phyloP scores from a whole-genome alignment of 371 early-diverging fungal genomes.

The Chytridium lagenaria region DNA sequence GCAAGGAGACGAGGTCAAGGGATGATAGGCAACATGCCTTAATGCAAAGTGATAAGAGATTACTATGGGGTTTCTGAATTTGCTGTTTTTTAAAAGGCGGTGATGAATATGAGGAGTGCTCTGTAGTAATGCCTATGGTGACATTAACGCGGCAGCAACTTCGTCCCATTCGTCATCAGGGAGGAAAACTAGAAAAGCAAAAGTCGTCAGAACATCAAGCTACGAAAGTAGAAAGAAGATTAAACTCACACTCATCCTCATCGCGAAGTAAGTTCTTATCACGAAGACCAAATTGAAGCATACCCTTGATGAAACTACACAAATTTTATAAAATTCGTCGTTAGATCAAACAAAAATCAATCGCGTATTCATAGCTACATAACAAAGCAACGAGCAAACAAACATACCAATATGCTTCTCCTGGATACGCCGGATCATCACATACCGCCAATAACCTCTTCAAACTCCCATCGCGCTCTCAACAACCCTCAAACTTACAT shows the following conservation, averaged over 20 bases:
- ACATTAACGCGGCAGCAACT: constrained; percentile 23
- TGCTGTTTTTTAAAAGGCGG: too few species aligned
- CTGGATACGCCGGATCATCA: constrained; percentile 42
- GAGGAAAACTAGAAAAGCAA: constrained; percentile 23
- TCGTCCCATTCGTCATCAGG: constrained; percentile 44
- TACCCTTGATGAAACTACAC: constrained; percentile 41
- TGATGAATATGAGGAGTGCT: too few species aligned
- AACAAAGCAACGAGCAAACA: not conserved
- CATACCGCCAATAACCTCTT: constrained; percentile 27
- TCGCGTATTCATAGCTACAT: too few species aligned
- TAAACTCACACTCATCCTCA: constrained; percentile 37
- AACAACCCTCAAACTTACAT: constrained; percentile 31
- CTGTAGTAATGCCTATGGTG: too few species aligned
- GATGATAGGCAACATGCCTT: not conserved
- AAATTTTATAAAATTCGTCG: too few species aligned
- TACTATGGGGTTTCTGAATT: too few species aligned
- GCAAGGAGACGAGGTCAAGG: not conserved
- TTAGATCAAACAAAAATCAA: not conserved
- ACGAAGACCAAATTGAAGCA: constrained; percentile 38
- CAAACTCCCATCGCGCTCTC: constrained; percentile 32
- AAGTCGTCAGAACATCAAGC: not conserved
- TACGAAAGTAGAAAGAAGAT: not conserved
- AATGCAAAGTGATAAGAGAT: too few species aligned
- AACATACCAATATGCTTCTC: constrained; percentile 39
- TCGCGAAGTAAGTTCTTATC: constrained; percentile 40